A percentile compares a stretch with the other conserved stretches of the same genome.
Evolutionary conservation across 495 filamentous ascomycete genomes (phyloP).

Genomic region (Penicillium dipodomyicola): DNA sequence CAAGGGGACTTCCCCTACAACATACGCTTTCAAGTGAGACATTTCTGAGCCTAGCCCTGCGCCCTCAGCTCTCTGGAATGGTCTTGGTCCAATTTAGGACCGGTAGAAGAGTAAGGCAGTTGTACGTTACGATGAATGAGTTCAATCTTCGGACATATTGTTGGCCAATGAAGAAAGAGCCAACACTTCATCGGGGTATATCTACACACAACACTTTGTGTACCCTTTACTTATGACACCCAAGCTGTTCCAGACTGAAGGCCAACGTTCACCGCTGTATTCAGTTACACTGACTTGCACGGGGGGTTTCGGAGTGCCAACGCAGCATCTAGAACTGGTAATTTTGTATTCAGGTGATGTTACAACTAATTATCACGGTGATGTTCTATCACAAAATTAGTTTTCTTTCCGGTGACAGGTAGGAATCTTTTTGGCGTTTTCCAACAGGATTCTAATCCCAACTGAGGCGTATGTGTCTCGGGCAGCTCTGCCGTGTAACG

Average conservation of each 20-base stretch:
- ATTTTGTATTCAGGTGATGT: neutral
- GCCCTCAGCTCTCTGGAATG: neutral
- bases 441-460: constrained; percentile 19
- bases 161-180: neutral
- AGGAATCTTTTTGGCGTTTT: neutral
- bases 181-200: neutral
- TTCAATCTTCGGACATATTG: neutral
- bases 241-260: neutral
- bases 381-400: too few species aligned
- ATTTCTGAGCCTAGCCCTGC: neutral
- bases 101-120: neutral
- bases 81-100: neutral
- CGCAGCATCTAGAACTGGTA: neutral
- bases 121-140: neutral
- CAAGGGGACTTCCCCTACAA: neutral
- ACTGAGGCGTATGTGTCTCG: constrained; percentile 10
- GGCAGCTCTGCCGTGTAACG: constrained; percentile 21
- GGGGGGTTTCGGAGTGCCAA: neutral
- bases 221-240: constrained; percentile 1
- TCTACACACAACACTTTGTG: neutral
- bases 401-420: neutral
- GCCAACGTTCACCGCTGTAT: neutral
- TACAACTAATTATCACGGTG: neutral
- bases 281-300: constrained; percentile 1
- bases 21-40: neutral